Percentiles rank a stretch among this genome's conserved stretches.
Conservation (phyloP, 2,329 filamentous ascomycete species). For the Davidsoniella neocaledoniae region DNA sequence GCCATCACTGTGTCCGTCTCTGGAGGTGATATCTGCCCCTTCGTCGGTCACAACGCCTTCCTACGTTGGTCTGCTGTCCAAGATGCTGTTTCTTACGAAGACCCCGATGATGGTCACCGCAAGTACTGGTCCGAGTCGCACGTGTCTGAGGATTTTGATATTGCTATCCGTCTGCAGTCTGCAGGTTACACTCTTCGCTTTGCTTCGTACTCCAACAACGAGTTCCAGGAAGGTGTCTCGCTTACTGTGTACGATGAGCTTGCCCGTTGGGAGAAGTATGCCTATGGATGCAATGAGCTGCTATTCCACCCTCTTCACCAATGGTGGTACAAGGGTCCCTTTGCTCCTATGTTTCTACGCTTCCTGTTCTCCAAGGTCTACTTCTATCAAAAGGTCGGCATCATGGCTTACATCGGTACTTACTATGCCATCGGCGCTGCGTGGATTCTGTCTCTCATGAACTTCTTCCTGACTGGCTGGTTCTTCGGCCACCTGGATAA, state of each 20-base stretch:
- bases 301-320: slow-evolving; percentile 49
- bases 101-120: slow-evolving; percentile 40
- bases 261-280: slow-evolving; percentile 57
- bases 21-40: slow-evolving; percentile 55
- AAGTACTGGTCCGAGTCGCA: slow-evolving; percentile 62
- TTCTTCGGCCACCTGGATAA: slow-evolving; percentile 49
- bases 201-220: slow-evolving; percentile 49
- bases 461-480: slow-evolving; percentile 59
- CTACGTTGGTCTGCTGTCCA: slow-evolving; percentile 42
- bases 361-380: slow-evolving; percentile 46
- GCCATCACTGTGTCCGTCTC: slow-evolving; percentile 54
- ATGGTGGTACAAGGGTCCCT: slow-evolving; percentile 45
- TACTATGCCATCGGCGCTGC: slow-evolving; percentile 56
- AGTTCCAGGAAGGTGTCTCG: slow-evolving; percentile 59
- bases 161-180: slow-evolving; percentile 54
- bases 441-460: slow-evolving; percentile 48
- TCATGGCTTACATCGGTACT: slow-evolving; percentile 53
- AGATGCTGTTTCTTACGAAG: slow-evolving; percentile 19
- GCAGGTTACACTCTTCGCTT: slow-evolving; percentile 51
- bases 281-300: slow-evolving; percentile 54
- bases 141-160: slow-evolving; percentile 66
- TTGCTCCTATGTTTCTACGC: slow-evolving; percentile 45
- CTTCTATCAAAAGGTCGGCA: slow-evolving; percentile 51
- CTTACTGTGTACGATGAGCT: slow-evolving; percentile 59
- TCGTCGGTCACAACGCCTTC: slow-evolving; percentile 65